These are phyloP conservation scores for Quercus ilex DNA, from an alignment of 306 rosid genomes.

Conservation along the genomic window DNA sequence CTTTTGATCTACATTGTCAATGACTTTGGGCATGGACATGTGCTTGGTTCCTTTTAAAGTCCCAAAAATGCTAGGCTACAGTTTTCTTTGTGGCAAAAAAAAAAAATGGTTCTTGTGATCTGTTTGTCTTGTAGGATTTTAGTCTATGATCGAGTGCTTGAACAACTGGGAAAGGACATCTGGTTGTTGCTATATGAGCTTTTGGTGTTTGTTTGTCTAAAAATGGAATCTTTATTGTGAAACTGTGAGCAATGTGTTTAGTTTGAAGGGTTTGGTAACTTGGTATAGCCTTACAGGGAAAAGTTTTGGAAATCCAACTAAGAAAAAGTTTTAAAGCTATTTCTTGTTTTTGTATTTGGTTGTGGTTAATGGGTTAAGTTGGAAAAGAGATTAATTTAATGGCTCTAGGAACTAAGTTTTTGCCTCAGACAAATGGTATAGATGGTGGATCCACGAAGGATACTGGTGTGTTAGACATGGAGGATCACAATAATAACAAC, in stretches of 20 bases:
- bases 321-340: conserved; percentile 4
- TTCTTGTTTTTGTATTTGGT: conserved; percentile 8
- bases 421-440: conserved; percentile 20
- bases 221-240: conserved; percentile 13
- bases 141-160: conserved; percentile 33
- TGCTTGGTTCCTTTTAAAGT: conserved; percentile 13
- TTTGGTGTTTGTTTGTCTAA: neutral
- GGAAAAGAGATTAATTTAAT: conserved; percentile 31
- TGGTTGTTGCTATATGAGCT: conserved; percentile 22
- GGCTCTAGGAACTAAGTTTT: conserved; percentile 37
- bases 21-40: conserved; percentile 8
- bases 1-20: conserved; percentile 5
- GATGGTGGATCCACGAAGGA: conserved; percentile 25
- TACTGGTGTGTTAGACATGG: conserved; percentile 32
- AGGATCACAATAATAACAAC: conserved; percentile 25
- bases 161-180: conserved; percentile 16
- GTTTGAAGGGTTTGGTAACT: conserved; percentile 12
- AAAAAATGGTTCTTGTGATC: conserved; percentile 1
- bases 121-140: conserved; percentile 1
- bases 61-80: conserved; percentile 5
- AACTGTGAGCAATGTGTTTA: conserved; percentile 15
- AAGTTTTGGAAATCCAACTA: conserved; percentile 1
- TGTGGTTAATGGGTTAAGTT: conserved; percentile 19
- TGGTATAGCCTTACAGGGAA: neutral
- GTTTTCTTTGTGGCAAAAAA: neutral